These are phyloP conservation scores for Sugiyamaella grinbergsii DNA, from an alignment of 1,139 yeast species.

Conservation along the genomic window DNA sequence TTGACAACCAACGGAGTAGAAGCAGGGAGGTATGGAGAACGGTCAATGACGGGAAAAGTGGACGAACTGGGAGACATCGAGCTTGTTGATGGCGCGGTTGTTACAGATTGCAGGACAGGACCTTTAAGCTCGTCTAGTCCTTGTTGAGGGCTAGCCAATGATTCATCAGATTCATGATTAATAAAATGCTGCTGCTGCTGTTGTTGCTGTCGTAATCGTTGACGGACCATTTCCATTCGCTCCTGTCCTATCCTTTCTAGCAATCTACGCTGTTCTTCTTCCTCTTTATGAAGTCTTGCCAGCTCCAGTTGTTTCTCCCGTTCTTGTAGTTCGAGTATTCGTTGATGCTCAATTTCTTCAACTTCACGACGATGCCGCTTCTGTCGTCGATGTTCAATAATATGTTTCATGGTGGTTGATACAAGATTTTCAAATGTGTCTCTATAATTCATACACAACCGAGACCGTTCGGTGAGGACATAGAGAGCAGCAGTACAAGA, in stretches of 20 bases:
- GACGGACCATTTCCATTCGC: constrained; percentile 8
- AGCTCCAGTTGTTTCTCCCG: constrained; percentile 10
- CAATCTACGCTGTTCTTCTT: constrained; percentile 16
- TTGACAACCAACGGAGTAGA: no score
- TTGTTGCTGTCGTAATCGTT: constrained; percentile 15
- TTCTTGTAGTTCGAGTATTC: constrained; percentile 16
- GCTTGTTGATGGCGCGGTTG: constrained; percentile 6
- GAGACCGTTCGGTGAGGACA: constrained; percentile 63
- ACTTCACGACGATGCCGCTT: constrained; percentile 17
- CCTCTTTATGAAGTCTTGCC: constrained; percentile 11
- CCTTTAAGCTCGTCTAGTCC: neutral
- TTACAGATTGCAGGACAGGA: neutral
- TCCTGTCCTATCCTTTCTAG: constrained; percentile 9
- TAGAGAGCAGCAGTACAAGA: constrained; percentile 61
- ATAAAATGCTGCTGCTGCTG: constrained; percentile 18
- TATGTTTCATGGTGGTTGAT: constrained; percentile 51
- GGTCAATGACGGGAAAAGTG: constrained; percentile 14
- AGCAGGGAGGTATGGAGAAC: constrained; percentile 13
- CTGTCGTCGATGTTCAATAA: constrained; percentile 36
- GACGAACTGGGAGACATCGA: constrained; percentile 7
- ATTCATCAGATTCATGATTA: constrained; percentile 11
- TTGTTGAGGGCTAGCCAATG: neutral
- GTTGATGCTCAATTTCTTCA: constrained; percentile 17
- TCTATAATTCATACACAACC: constrained; percentile 57
- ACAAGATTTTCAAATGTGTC: constrained; percentile 64